Evolutionary conservation across 1,284 basidiomycete species (phyloP).

Genomic region (Gomphus bonarii): DNA sequence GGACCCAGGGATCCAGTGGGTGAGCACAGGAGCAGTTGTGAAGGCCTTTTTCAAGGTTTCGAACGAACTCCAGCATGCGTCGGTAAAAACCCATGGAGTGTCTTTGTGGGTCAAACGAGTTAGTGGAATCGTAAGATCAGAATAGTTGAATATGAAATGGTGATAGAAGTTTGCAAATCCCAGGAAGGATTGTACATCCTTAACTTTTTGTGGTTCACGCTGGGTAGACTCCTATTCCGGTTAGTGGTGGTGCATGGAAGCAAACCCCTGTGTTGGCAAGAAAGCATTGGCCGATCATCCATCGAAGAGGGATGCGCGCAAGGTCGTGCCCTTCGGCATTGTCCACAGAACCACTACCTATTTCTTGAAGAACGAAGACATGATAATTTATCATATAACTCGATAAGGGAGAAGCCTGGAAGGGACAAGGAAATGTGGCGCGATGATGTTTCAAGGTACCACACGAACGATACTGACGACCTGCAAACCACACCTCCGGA

Average conservation of each 20-base stretch:
- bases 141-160: too few relatives aligned
- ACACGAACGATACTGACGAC: conserved; percentile 27
- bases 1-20: too few relatives aligned
- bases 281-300: conserved; percentile 57
- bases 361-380: conserved; percentile 23
- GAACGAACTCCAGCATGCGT: too few relatives aligned
- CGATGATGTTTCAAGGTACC: background rate
- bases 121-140: too few relatives aligned
- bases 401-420: too few relatives aligned
- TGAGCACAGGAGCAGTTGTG: too few relatives aligned
- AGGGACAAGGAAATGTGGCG: background rate
- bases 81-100: too few relatives aligned
- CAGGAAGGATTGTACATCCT: too few relatives aligned
- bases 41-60: too few relatives aligned
- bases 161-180: too few relatives aligned
- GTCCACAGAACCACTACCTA: conserved; percentile 41
- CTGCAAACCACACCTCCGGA: conserved; percentile 49
- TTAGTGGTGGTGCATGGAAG: conserved; percentile 39
- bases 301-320: conserved; percentile 39
- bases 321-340: conserved; percentile 40
- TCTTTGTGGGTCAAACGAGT: too few relatives aligned
- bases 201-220: too few relatives aligned
- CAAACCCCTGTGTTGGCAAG: conserved; percentile 38
- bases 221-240: conserved; percentile 40
- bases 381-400: background rate